A percentile compares a stretch with the other conserved stretches of the same genome.
phyloP scores from a whole-genome alignment of 352 stramenopile genomes.

The Pythium oligandrum region DNA sequence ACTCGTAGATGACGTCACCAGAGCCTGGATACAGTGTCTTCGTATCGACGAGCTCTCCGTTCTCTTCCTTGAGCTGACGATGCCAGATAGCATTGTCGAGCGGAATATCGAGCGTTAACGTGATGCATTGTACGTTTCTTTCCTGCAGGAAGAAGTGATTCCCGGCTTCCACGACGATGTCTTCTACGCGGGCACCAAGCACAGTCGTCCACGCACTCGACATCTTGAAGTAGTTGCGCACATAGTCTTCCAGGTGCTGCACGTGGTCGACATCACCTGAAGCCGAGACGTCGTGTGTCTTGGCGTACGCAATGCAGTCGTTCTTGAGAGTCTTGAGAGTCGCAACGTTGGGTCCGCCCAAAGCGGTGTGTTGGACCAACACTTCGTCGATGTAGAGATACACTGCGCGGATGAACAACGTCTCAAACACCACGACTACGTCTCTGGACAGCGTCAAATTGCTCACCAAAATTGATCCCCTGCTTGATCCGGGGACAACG shows the following conservation, averaged over 20 bases:
- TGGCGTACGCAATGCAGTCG: conserved; percentile 4
- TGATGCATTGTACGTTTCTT: conserved; percentile 1
- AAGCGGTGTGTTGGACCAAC: not conserved
- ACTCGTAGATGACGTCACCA: conserved; percentile 8
- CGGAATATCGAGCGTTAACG: conserved; percentile 8
- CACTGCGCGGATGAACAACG: conserved; percentile 1
- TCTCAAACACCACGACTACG: not conserved
- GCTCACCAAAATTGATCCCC: not conserved
- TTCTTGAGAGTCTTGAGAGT: conserved; percentile 4
- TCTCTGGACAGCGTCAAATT: not conserved
- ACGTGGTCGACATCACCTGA: not conserved
- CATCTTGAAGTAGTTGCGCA: conserved; percentile 2
- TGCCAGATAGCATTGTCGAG: conserved; percentile 7
- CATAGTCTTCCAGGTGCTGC: not conserved
- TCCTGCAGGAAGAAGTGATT: not conserved
- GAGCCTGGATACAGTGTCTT: conserved; percentile 2
- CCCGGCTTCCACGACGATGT: conserved; percentile 5
- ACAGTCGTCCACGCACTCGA: not conserved
- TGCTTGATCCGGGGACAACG: not conserved
- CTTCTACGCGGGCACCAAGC: conserved; percentile 2
- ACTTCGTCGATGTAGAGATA: conserved; percentile 7
- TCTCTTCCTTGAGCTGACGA: conserved; percentile 1
- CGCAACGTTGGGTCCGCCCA: not conserved
- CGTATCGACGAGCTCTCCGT: not conserved
- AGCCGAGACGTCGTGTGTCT: not conserved